Evolutionary conservation across 164 flowering plant genomes (phyloP), one percentile per base, ranked within the genome.

Genomic region (Brasenia schreberi): DNA sequence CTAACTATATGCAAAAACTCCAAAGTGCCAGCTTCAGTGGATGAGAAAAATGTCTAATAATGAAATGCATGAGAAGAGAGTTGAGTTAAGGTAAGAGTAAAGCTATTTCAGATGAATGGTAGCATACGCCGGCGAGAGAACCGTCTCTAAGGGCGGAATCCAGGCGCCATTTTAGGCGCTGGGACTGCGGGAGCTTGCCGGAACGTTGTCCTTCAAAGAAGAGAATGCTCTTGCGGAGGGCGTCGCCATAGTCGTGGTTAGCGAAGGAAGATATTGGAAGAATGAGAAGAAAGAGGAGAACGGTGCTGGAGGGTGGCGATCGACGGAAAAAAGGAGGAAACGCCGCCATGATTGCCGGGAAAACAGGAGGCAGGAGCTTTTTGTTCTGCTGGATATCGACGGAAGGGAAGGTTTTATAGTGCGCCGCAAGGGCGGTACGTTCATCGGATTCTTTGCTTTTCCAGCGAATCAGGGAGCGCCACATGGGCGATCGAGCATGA

Each of bases 121-220:
- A 33, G 27, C 74, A 61, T 83, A 92, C 98, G 0, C 97, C 96
- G 64, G 82, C 82, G 42, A 86, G 52, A 64, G 88, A 70, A 0
- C 98, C 98, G 71, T 92, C 98, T 75, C 70, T 82, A 66, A 90
- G 61, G 27, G 87, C 97, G 66, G 97, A 92, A 79, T 92, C 90
- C 0, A 78, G 73, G 71, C 97, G 93, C 98, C 98, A 92, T 9
- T 72, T 67, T 70, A 92, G 5, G 49, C 94, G 91, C 74, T 92
- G 97, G 64, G 90, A 87, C 0, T 82, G 78, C 0, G 98, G 97
- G 59, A 92, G 92, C 17, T 69, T 72, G 42, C 98, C 98, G 58
- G 98, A 92, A 7, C 98, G 84, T 68, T 92, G 98, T 69, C 98
- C 98, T 71, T 92, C 98, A 78, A 92, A 92, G 83, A 92, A 90